Base-by-base conservation (phyloP, 2,329 filamentous ascomycete species). In the Pseudogymnoascus sp. region DNA sequence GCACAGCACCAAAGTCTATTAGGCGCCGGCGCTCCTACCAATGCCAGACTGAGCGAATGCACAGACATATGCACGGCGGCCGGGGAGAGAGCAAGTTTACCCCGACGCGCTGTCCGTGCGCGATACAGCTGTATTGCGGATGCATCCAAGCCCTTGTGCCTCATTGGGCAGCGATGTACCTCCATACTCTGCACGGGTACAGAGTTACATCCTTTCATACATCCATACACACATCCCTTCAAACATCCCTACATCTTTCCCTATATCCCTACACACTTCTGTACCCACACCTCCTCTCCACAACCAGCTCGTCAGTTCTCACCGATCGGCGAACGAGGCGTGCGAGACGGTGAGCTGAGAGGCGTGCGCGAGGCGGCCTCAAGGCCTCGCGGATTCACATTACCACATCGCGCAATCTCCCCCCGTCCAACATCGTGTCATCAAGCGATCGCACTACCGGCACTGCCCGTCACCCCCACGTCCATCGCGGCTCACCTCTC, bases 181-280 rank as follows among this genome's bases (percentile, higher is more conserved):
- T 49, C 6, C 14, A 7, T 43, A 12, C 21, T 45, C 21, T 26
- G 1, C 21, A 45, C 21, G 19, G 12, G 10, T 45, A 45, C 23
- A 49, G 43, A 49, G 43, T 12, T 49, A 49, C 43, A 49, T 60
- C 60, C 16, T 29, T 62, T 45, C 61, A 59, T 31, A 63, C 61
- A 41, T 66, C 60, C 45, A 49, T 45, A 3, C 64, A 33, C 3
- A 21, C 58, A 21, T 43, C 62, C 58, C 31, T 60, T 64, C 62
- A 63, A 60, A 29, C 64, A 60, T 45, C 64, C 60, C 63, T 65
- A 63, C n/a, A 68, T 65, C 41, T 65, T 65, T 31, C 59, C 64
- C 33, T 43, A 64, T 7, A 59, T 66, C 23, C 64, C 65, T 11
- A 62, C 64, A 12, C 63, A 60, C 12, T 41, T 62, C 58, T 26